These are phyloP conservation scores for Aspergillus fijiensis DNA, from an alignment of 2,329 filamentous ascomycete species.

Conservation along the genomic window DNA sequence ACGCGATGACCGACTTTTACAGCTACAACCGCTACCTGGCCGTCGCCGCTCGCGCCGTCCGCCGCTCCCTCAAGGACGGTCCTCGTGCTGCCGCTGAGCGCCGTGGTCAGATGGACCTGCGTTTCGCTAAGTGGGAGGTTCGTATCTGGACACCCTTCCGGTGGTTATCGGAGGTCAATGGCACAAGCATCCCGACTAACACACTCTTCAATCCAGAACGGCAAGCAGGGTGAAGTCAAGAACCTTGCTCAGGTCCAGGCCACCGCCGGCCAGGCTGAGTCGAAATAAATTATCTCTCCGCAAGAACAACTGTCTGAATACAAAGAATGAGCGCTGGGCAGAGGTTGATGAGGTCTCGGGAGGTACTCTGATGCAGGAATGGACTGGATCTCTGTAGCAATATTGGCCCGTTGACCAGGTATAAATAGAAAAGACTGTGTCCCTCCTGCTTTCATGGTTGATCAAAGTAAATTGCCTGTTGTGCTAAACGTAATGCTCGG, in stretches of 20 bases:
- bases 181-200: slow-evolving; percentile 30
- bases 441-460: slow-evolving; percentile 7
- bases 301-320: slow-evolving; percentile 15
- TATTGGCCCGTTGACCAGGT: slow-evolving; percentile 32
- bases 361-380: slow-evolving; percentile 24
- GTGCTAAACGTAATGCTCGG: slow-evolving; percentile 15
- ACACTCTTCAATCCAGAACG: slow-evolving; percentile 63
- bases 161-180: slow-evolving; percentile 4
- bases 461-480: slow-evolving; percentile 11
- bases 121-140: slow-evolving; percentile 95
- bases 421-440: slow-evolving; percentile 31
- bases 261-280: slow-evolving; percentile 43
- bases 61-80: slow-evolving; percentile 95
- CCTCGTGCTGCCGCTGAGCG: slow-evolving; percentile 84
- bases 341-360: slow-evolving; percentile 18
- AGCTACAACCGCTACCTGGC: slow-evolving; percentile 99
- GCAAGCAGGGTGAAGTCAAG: slow-evolving; percentile 89
- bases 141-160: slow-evolving; percentile 45
- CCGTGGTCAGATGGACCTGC: slow-evolving; percentile 83
- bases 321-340: slow-evolving; percentile 21
- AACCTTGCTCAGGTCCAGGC: slow-evolving; percentile 60
- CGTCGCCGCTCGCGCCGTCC: slow-evolving; percentile 89
- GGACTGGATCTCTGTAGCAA: slow-evolving; percentile 41
- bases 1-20: slow-evolving; percentile 29
- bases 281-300: slow-evolving; percentile 38